Percentiles rank a stretch among this genome's conserved stretches.
Conservation (phyloP, 2,329 filamentous ascomycete species). For the Xylaria sp. region DNA sequence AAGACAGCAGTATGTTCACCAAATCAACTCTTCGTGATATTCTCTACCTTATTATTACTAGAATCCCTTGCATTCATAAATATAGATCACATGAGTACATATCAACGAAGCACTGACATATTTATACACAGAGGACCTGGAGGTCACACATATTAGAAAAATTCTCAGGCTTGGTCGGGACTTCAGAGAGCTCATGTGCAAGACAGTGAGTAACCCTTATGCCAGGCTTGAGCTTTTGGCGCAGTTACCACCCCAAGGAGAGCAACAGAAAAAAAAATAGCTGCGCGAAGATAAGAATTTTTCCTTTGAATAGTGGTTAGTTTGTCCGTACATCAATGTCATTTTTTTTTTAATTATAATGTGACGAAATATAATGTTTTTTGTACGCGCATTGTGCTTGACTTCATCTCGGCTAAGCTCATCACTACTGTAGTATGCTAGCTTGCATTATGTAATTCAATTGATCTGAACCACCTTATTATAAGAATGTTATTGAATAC, state of each 20-base stretch:
- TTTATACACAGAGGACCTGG: not conserved
- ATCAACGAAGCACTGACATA: not conserved
- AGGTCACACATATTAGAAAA: not conserved
- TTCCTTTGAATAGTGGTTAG: too few relatives aligned
- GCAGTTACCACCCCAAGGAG: not conserved
- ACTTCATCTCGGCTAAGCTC: too few relatives aligned
- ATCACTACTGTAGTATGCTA: too few relatives aligned
- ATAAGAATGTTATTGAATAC: too few relatives aligned
- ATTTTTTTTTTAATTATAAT: too few relatives aligned
- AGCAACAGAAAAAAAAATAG: not conserved
- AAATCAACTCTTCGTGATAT: not conserved
- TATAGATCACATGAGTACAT: not conserved
- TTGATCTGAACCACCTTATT: too few relatives aligned
- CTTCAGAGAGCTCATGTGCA: not conserved
- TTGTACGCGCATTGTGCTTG: too few relatives aligned
- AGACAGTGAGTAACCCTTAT: not conserved
- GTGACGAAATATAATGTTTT: too few relatives aligned
- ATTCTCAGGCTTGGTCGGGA: slow-evolving; percentile 7
- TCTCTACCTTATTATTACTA: not conserved
- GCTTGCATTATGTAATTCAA: too few relatives aligned
- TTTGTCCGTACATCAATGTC: too few relatives aligned
- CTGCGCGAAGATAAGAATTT: too few relatives aligned
- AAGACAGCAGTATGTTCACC: slow-evolving; percentile 8
- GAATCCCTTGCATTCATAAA: too few relatives aligned
- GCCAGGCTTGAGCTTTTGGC: not conserved